Conservation (phyloP, 208 protist species). For the Leishmania turanica region DNA sequence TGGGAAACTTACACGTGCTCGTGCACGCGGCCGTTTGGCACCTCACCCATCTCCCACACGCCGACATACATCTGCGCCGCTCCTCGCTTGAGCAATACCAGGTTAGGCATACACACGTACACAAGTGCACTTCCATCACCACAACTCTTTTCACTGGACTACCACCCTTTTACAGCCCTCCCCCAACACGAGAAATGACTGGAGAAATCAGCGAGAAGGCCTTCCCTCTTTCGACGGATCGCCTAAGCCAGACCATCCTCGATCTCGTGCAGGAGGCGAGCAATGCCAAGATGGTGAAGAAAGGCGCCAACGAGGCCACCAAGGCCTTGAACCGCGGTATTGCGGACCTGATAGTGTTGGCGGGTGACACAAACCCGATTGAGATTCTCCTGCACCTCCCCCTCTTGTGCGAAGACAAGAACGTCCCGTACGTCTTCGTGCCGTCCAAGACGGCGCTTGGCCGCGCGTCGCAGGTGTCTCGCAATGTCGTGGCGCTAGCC, state of each 20-base stretch:
- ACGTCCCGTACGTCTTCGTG: slow-evolving; percentile 99
- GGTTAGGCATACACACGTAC: neutral
- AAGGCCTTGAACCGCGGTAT: slow-evolving; percentile 99
- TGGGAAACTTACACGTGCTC: neutral
- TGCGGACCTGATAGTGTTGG: slow-evolving; percentile 99
- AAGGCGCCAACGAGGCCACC: slow-evolving; percentile 99
- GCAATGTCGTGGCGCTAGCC: slow-evolving; percentile 97
- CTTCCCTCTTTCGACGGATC: slow-evolving; percentile 97
- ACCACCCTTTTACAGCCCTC: slow-evolving; percentile 3
- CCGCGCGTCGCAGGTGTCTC: slow-evolving; percentile 98
- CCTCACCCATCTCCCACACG: neutral
- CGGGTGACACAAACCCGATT: slow-evolving; percentile 99
- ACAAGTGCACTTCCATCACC: neutral
- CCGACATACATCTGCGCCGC: neutral
- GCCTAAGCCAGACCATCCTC: slow-evolving; percentile 96
- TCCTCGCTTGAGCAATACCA: neutral
- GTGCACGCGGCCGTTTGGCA: neutral
- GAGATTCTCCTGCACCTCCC: slow-evolving; percentile 99
- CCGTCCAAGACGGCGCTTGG: slow-evolving; percentile 98
- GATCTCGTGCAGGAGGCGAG: slow-evolving; percentile 98
- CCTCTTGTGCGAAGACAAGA: slow-evolving; percentile 99
- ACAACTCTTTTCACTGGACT: neutral
- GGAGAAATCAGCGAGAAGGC: slow-evolving; percentile 98
- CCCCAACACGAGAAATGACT: slow-evolving; percentile 66
- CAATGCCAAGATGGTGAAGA: slow-evolving; percentile 99